Conservation (phyloP, 371 early-diverging fungal species). For the Apophysomyces trapeziformis region DNA sequence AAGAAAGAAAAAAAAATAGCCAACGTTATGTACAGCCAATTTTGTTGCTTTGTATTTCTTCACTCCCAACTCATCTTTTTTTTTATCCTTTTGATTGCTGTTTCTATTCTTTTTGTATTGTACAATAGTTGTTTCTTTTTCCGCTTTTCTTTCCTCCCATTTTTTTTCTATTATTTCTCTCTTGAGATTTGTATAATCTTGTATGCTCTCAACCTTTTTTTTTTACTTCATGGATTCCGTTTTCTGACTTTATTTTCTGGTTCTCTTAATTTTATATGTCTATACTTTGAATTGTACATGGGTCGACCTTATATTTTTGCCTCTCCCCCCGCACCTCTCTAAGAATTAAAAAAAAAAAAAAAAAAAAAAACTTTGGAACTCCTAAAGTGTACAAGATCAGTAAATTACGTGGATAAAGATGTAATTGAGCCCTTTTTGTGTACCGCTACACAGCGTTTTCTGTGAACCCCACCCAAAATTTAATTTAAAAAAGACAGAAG, state of each 20-base stretch:
- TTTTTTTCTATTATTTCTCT: not conserved
- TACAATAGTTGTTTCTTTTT: not conserved
- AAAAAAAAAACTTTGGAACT: not conserved
- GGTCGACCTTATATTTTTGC: not conserved
- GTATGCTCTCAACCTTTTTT: not conserved
- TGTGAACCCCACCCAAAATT: not conserved
- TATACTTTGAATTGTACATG: constrained; percentile 1
- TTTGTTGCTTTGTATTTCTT: constrained; percentile 5
- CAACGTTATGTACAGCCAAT: not conserved
- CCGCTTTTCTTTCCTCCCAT: not conserved
- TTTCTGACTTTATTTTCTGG: not conserved
- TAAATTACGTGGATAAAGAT: not conserved
- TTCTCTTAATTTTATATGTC: not conserved
- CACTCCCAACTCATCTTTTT: not conserved
- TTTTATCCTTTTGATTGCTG: not conserved
- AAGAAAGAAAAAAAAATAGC: not conserved
- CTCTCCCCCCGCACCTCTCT: not conserved
- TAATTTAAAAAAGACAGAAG: constrained; percentile 7
- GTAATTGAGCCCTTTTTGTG: constrained; percentile 2
- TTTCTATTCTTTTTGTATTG: constrained; percentile 7
- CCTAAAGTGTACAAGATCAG: constrained; percentile 1
- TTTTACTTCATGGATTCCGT: not conserved
- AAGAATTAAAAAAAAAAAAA: not conserved
- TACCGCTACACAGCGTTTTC: constrained; percentile 3
- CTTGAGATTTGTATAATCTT: not conserved